Base-by-base conservation (phyloP, 116 monocot species). In the Cymodocea nodosa region DNA sequence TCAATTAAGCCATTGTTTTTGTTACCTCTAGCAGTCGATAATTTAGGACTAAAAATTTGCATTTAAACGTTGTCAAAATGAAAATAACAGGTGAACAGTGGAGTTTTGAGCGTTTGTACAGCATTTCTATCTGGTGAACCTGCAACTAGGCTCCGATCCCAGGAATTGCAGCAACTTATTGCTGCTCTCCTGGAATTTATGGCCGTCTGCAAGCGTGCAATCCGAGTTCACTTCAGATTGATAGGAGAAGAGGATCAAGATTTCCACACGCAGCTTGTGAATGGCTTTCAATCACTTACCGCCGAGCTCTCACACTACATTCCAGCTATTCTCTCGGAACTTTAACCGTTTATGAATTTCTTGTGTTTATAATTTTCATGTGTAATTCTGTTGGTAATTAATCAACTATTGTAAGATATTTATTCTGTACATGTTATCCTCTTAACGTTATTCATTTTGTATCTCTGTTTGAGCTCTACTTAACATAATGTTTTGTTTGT, bases 231-330 rank as follows among this genome's bases (percentile, higher is more conserved):
- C 65, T 89, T 99, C 63, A 80, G 99, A 70, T 63, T 92, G 68
- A 99, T 99, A 30, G 99, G 99, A 0, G 99, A 99, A 60, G 99
- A 99, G 70, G 99, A 99, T 66, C 99, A 99, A 59, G 99, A 99
- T 52, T 99, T 92, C 62, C 99, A 99, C 77, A 89, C 99, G 1
- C 99, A 99, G 80, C 89, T 99, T 57, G 99, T 99, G 18, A 99
- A 99, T 62, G 99, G 92, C 0, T 99, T 99, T 74, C 98, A 99
- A 60, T 99, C 98, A 23, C 84, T 99, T 13, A 99, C 98, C 15
- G 98, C 98, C 16, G 98, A 99, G 89, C 83, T 99, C 52, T 99
- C 98, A 13, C 98, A 99, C 65, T 99, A 92, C 64, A 99, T 99
- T 65, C 98, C 98, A 30, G 98, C 98, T 30, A 99, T 99, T 73